Evolutionary conservation across 805 yeast genomes (phyloP).

Genomic region (Wickerhamiella spandovensis): DNA sequence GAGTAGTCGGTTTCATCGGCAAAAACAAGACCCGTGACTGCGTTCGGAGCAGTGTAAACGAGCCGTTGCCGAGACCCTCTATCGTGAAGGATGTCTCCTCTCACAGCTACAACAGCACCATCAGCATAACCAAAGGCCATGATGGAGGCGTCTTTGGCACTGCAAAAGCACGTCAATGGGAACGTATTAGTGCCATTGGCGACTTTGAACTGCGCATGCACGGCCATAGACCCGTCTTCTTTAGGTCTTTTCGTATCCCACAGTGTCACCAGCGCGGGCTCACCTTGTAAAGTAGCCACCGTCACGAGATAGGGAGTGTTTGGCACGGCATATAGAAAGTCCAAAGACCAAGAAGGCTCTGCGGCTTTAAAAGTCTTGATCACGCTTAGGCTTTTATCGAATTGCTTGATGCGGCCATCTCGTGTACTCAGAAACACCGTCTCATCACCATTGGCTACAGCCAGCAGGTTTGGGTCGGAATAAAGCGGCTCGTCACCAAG

Average conservation of each 20-base stretch:
- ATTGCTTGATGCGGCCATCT: slow-evolving; percentile 40
- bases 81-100: slow-evolving; percentile 84
- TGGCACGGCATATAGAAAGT: slow-evolving; percentile 38
- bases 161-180: slow-evolving; percentile 58
- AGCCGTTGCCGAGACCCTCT: slow-evolving; percentile 80
- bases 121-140: slow-evolving; percentile 70
- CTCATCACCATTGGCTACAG: slow-evolving; percentile 44
- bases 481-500: slow-evolving; percentile 38
- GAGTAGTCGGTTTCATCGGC: slow-evolving; percentile 21
- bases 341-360: slow-evolving; percentile 50
- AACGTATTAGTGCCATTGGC: slow-evolving; percentile 62
- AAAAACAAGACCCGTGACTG: slow-evolving; percentile 66
- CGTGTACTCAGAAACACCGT: slow-evolving; percentile 48
- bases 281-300: slow-evolving; percentile 56
- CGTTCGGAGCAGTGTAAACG: slow-evolving; percentile 55
- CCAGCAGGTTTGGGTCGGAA: slow-evolving; percentile 63
- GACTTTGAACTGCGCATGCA: slow-evolving; percentile 42
- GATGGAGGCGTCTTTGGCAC: slow-evolving; percentile 43
- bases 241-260: slow-evolving; percentile 43
- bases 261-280: slow-evolving; percentile 50
- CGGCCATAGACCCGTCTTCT: slow-evolving; percentile 34
- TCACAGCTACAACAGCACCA: slow-evolving; percentile 64
- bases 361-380: slow-evolving; percentile 46
- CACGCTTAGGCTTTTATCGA: slow-evolving; percentile 37
- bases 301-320: slow-evolving; percentile 47